Evolutionary conservation across 768 basidiomycete species (phyloP).

Genomic region (Amanita fuliginea): DNA sequence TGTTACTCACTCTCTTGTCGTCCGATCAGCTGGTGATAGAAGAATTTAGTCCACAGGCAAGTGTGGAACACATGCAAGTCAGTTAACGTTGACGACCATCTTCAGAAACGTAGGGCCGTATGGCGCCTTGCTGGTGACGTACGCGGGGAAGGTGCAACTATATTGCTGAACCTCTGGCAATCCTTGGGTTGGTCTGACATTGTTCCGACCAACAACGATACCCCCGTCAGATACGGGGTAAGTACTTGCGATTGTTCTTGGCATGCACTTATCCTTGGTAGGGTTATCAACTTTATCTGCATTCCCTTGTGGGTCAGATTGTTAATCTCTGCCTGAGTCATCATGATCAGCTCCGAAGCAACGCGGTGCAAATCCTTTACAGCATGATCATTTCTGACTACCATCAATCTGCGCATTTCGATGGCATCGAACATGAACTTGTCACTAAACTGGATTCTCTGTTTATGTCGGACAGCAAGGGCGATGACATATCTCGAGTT

Average conservation of each 20-base stretch:
- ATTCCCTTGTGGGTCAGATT: conserved; percentile 78
- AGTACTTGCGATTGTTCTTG: conserved; percentile 16
- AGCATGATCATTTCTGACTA: conserved; percentile 94
- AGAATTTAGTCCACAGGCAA: conserved; percentile 87
- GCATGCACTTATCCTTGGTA: conserved; percentile 18
- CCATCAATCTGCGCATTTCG: conserved; percentile 75
- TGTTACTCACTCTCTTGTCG: conserved; percentile 76
- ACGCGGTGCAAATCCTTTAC: conserved; percentile 87
- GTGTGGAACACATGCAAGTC: conserved; percentile 8
- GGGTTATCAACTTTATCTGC: conserved; percentile 80
- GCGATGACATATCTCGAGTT: conserved; percentile 82
- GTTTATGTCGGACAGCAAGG: conserved; percentile 89
- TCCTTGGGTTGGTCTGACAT: conserved; percentile 72
- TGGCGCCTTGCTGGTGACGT: conserved; percentile 97
- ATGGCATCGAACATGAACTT: conserved; percentile 84
- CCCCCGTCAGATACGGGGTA: conserved; percentile 60
- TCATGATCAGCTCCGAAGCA: conserved; percentile 84
- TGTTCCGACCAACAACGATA: conserved; percentile 36
- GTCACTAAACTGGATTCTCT: conserved; percentile 84
- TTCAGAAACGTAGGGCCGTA: conserved; percentile 84
- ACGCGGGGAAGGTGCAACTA: conserved; percentile 79
- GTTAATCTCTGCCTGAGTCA: conserved; percentile 91
- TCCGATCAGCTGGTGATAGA: conserved; percentile 91
- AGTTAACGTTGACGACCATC: conserved; percentile 5
- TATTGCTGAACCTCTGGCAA: conserved; percentile 76